These are phyloP conservation scores for Gonium pectorale DNA, from an alignment of 139 green algal genomes.

Conservation along the genomic window DNA sequence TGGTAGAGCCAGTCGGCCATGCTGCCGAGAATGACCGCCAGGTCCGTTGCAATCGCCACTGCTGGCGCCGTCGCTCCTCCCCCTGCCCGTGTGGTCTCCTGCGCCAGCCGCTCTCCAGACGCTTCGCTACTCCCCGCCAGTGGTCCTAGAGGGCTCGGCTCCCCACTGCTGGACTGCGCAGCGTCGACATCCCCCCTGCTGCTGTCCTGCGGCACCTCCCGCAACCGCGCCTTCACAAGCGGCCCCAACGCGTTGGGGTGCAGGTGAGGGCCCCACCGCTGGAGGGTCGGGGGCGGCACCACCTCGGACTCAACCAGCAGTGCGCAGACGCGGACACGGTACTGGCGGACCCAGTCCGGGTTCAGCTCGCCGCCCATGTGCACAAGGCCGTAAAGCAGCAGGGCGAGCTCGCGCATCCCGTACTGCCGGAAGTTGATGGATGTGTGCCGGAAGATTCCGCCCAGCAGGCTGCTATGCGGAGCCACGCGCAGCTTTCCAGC, in stretches of 20 bases:
- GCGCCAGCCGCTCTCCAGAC: neutral
- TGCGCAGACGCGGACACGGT: neutral
- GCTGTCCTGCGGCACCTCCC: neutral
- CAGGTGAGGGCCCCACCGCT: neutral
- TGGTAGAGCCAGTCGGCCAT: neutral
- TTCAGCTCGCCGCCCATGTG: neutral
- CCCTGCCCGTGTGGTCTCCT: too few species aligned
- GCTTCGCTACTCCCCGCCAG: too few species aligned
- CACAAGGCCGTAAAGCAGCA: neutral
- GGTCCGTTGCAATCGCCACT: neutral
- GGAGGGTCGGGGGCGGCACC: neutral
- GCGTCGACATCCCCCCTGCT: neutral
- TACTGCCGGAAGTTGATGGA: neutral
- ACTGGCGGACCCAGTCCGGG: neutral
- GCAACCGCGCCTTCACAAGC: neutral
- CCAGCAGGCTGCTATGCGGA: conserved; percentile 1
- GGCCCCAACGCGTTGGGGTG: neutral
- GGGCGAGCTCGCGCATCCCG: conserved; percentile 15
- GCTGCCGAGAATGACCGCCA: neutral
- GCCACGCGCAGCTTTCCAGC: conserved; percentile 41
- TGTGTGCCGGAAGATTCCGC: conserved; percentile 22
- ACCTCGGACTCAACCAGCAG: neutral
- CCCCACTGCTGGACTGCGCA: too few species aligned
- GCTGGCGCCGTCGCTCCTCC: neutral
- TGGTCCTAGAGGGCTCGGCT: too few species aligned